Base-by-base conservation (phyloP, 2,329 filamentous ascomycete genomes). In the Sphaceloma murrayae region DNA sequence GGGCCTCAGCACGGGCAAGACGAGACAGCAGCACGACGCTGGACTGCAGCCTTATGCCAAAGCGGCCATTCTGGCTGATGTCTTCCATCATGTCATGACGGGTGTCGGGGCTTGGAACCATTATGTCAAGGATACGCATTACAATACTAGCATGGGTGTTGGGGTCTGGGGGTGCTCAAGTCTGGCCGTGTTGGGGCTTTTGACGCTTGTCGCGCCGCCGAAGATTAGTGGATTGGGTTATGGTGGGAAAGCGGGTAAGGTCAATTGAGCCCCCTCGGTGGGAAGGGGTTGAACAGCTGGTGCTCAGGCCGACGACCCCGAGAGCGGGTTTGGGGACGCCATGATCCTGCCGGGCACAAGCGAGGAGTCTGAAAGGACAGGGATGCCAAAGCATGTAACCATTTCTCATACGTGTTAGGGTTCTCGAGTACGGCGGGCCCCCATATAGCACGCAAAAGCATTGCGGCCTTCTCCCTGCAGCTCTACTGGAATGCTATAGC, bases 81-180 rank as follows among this genome's bases (percentile, higher is more conserved):
- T 62, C 5, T 54, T 60, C 33, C 60, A 62, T 38, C 60, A 62
- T 49, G 40, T 61, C 21, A 56, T 55, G 27, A 62, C 60, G 1
- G 58, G 56, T 4, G 40, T 56, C 29, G 60, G 60, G 1, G 54
- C 60, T 10, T 61, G 49, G 31, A 49, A 51, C 38, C 60, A 62
- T 45, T 62, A 59, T 55, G 50, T 34, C 31, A 40, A 51, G 43
- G 45, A 46, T 21, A 56, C 43, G n/a, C 60, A 62, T 47, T 55
- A 56, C 46, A 62, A 57, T 17, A 49, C 54, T 17, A 56, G 56
- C 11, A 60, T 60, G 57, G 58, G 57, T 32, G 58, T 60, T 33
- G 56, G 58, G 4, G 58, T 61, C 3, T 61, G 53, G 45, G 58
- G 55, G 0, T 60, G 59, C 51, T 40, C 58, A n/a, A 50, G 42